Evolutionary conservation across 208 protist genomes (phyloP), one percentile per base, ranked within the genome.

Genomic region (Polymyxa betae): DNA sequence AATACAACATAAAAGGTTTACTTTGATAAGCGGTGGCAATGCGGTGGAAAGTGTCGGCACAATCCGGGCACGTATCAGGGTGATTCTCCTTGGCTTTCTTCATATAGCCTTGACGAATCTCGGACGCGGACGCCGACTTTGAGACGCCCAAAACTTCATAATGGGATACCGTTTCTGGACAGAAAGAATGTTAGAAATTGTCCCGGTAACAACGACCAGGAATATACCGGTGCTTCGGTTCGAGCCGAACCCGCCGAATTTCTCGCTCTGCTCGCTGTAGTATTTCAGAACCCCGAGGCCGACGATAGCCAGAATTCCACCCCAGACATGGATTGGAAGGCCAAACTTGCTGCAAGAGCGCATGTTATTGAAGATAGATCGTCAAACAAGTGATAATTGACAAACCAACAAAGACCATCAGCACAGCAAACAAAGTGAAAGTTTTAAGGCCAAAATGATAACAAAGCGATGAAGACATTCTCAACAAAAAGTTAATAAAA

Each of bases 1-100:
- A 5, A 24, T 29, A 60, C 5, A 60, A 29, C 5, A 5, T 43
- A n/a, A 43, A 20, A 43, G 5, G n/a, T 12, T 82, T 40, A 82
- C 72, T n/a, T 82, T 82, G 72, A n/a, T 82, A 82, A 20, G 72
- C 72, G n/a, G n/a, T 5, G 12, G 72, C 40, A 43, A 82, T 82
- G 5, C 35, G 35, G 16, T 82, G 35, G 72, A 82, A 82, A 5
- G n/a, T 82, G 72, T 82, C 72, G 5, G 5, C 40, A 43, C 72
- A 82, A 43, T 82, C 72, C 5, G 72, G 35, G n/a, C 72, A 82
- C 12, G n/a, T 82, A 35, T 82, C 72, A 12, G 72, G 72, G n/a
- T 82, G 72, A 35, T 82, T 45, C n/a, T 82, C 10, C 16, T 35
- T 5, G 12, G 72, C 72, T 43, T 38, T 5, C 16, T 45, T 43